Evolutionary conservation across 108 stramenopile genomes (phyloP), one percentile per base, ranked within the genome.

Genomic region (Fragilaria crotonensis): DNA sequence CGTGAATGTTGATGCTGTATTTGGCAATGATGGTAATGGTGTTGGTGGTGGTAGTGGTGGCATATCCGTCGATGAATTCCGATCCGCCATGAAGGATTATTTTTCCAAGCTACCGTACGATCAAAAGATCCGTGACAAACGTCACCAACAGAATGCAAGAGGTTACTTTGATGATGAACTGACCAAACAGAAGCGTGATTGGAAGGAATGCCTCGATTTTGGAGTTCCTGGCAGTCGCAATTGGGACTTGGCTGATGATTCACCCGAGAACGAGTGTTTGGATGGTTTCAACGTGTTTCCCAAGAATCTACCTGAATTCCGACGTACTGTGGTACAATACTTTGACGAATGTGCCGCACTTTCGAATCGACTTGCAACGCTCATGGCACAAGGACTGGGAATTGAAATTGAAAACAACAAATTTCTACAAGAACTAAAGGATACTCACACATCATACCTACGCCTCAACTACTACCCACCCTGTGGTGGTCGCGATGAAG

Each of bases 131-230:
- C 41, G 36, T 14, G 68, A 83, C 68, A 90, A 91, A 80, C 85
- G 95, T 0, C 75, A 75, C 44, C 70, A 65, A 33, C 41, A 57
- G 29, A 93, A 94, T 73, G 73, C 93, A 19, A 69, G 95, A 46
- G 95, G 95, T 31, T 96, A 71, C 52, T 96, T 91, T 64, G 93
- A 96, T 48, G 95, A 96, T 61, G 95, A 96, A 59, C 70, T 94
- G 47, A 96, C 95, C 47, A 94, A 96, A 63, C 79, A 88, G 64
- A 77, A 71, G 27, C 72, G 75, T 25, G 95, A 96, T 63, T 94
- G 91, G 91, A 96, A 94, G 63, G 79, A 94, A 45, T 63, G 69
- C 25, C 63, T 96, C 33, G 95, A 96, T 70, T 53, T 94, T 45
- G 95, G 95, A 20, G 79, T 80, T 30, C 89, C 86, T 25, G 85